Evolutionary conservation across 148 eudicot species (phyloP).

Genomic region (Limonium bicolor): DNA sequence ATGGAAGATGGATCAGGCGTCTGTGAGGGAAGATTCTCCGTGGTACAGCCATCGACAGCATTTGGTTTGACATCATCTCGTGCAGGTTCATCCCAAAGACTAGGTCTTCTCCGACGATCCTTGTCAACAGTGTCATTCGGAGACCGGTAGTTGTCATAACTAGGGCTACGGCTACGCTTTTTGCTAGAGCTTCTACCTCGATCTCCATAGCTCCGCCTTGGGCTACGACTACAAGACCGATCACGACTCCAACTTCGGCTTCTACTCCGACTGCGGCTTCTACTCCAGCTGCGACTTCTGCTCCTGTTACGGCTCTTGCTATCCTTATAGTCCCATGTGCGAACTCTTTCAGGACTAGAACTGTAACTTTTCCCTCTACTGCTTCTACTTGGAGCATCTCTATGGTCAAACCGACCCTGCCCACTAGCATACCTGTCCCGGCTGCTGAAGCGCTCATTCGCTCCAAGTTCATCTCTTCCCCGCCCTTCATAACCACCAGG

Average conservation of each 20-base stretch:
- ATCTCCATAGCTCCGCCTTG: slow-evolving; percentile 13
- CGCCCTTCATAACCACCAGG: slow-evolving; percentile 39
- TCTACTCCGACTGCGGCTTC: slow-evolving; percentile 36
- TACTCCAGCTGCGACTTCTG: slow-evolving; percentile 43
- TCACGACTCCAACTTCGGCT: slow-evolving; percentile 33
- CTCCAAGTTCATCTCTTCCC: slow-evolving; percentile 56
- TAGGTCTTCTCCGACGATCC: no score
- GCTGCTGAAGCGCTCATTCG: no score
- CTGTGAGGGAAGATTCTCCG: no score
- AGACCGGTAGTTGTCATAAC: slow-evolving; percentile 26
- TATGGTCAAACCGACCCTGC: slow-evolving; percentile 49
- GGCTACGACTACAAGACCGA: slow-evolving; percentile 20
- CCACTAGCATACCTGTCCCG: no score
- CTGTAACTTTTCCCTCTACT: slow-evolving; percentile 69
- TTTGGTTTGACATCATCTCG: no score
- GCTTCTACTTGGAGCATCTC: slow-evolving; percentile 38
- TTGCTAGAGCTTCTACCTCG: slow-evolving; percentile 19
- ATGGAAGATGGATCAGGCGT: no score
- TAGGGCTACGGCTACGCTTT: slow-evolving; percentile 21
- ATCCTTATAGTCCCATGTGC: slow-evolving; percentile 56
- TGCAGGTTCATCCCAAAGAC: no score
- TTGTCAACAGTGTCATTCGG: no score
- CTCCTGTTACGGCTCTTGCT: slow-evolving; percentile 16
- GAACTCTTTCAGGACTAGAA: slow-evolving; percentile 68
- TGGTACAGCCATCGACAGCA: no score